Percentiles rank a stretch among this genome's conserved stretches.
phyloP scores from a whole-genome alignment of 257 asterid species.

The Salvia rosmarinus region DNA sequence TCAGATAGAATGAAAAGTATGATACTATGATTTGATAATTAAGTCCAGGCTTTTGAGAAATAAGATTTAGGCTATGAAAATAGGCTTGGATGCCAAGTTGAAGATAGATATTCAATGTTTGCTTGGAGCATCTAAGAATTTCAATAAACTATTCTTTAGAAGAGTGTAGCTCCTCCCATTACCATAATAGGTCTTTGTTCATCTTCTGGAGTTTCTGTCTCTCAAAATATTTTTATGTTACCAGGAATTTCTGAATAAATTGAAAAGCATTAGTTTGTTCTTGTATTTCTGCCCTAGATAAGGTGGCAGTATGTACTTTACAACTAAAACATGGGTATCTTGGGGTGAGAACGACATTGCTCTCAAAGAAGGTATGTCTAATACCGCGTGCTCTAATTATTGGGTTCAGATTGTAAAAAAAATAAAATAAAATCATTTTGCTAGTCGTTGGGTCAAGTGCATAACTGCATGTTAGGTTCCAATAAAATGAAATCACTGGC shows the following conservation, averaged over 20 bases:
- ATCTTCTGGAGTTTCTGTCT: not conserved
- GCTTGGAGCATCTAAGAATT: not conserved
- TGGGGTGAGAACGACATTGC: not conserved
- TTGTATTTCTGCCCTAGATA: not conserved
- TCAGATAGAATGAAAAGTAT: conserved; percentile 2
- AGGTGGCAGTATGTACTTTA: not conserved
- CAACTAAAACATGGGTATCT: not conserved
- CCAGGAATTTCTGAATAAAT: not conserved
- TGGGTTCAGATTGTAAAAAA: not conserved
- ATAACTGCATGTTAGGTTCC: not conserved
- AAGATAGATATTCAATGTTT: not conserved
- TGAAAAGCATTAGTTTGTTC: not conserved
- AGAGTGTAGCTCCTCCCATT: not conserved
- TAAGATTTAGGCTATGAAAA: not conserved
- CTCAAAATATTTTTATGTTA: not conserved
- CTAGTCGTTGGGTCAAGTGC: no score
- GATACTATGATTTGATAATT: not conserved
- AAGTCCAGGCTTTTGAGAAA: conserved; percentile 10
- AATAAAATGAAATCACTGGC: not conserved
- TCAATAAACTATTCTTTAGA: no score
- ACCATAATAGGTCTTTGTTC: not conserved
- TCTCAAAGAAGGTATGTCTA: not conserved
- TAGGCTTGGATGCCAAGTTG: not conserved
- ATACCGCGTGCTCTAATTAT: not conserved
- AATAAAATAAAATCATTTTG: no score